A percentile compares a stretch with the other conserved stretches of the same genome.
Evolutionary conservation across 2,329 filamentous ascomycete genomes (phyloP).

Genomic region (Fusarium nygamai): DNA sequence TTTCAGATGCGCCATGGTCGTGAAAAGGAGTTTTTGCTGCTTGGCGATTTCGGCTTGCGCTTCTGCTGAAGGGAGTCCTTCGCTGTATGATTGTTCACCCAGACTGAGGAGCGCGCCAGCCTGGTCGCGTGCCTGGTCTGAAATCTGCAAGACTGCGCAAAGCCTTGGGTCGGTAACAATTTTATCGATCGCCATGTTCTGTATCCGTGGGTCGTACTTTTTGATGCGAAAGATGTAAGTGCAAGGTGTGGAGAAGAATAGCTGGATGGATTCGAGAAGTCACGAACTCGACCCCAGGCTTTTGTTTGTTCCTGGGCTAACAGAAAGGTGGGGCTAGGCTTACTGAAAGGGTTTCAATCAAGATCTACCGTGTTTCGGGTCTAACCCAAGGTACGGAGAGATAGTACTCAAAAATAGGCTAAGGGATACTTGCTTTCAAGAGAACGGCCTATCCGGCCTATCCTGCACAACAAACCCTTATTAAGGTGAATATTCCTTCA

Average conservation of each 20-base stretch:
- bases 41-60: constrained; percentile 71
- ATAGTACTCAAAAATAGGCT: background rate
- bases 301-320: constrained; percentile 21
- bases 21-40: constrained; percentile 82
- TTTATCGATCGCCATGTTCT: constrained; percentile 51
- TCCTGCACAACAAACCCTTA: background rate
- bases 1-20: constrained; percentile 82
- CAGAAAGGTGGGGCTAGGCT: background rate
- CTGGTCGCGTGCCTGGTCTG: constrained; percentile 77
- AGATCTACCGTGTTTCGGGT: background rate
- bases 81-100: constrained; percentile 57
- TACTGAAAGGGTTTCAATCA: background rate
- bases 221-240: background rate
- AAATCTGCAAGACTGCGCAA: constrained; percentile 74
- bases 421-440: background rate
- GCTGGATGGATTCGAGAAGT: background rate
- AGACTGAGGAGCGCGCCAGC: constrained; percentile 72
- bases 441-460: background rate
- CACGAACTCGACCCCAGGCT: constrained; percentile 2
- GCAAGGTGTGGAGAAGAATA: background rate
- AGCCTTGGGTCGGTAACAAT: constrained; percentile 62
- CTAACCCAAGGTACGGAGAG: background rate
- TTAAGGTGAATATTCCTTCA: background rate
- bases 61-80: constrained; percentile 54
- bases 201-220: background rate